Evolutionary conservation across 441 rosid genomes (phyloP).

Genomic region (Adansonia grandidieri): DNA sequence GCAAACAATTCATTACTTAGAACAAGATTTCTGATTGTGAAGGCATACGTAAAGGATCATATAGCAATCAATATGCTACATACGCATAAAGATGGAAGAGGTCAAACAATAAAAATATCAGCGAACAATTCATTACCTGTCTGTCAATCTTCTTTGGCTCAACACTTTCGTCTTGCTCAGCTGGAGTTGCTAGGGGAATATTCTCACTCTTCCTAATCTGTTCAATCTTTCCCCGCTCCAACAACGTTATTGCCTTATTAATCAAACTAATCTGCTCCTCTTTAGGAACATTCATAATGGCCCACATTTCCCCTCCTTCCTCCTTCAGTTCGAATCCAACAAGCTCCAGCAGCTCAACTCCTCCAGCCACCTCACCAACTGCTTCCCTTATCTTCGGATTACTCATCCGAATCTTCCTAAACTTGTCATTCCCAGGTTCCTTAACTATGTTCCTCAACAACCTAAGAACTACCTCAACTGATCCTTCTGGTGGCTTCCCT

Average conservation of each 20-base stretch:
- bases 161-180: conserved; percentile 38
- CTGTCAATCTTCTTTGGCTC: conserved; percentile 73
- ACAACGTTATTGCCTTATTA: conserved; percentile 44
- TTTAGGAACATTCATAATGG: conserved; percentile 64
- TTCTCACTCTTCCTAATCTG: conserved; percentile 34
- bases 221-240: conserved; percentile 57
- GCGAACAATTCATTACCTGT: conserved; percentile 50
- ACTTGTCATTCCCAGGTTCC: conserved; percentile 84
- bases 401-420: conserved; percentile 78
- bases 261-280: conserved; percentile 53
- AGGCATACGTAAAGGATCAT: not conserved
- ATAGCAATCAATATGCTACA: not conserved
- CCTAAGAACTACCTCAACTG: conserved; percentile 64
- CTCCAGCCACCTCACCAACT: conserved; percentile 72
- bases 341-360: conserved; percentile 72
- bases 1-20: not conserved
- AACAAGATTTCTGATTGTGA: not conserved
- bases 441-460: conserved; percentile 69
- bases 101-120: not conserved
- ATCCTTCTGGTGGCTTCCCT: conserved; percentile 59
- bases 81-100: not conserved
- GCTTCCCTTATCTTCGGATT: conserved; percentile 88
- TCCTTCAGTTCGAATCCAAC: conserved; percentile 76
- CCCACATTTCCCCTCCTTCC: conserved; percentile 83
- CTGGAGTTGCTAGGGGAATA: conserved; percentile 40